phyloP scores from a whole-genome alignment of 768 basidiomycete species.

The Butyriboletus loyo region DNA sequence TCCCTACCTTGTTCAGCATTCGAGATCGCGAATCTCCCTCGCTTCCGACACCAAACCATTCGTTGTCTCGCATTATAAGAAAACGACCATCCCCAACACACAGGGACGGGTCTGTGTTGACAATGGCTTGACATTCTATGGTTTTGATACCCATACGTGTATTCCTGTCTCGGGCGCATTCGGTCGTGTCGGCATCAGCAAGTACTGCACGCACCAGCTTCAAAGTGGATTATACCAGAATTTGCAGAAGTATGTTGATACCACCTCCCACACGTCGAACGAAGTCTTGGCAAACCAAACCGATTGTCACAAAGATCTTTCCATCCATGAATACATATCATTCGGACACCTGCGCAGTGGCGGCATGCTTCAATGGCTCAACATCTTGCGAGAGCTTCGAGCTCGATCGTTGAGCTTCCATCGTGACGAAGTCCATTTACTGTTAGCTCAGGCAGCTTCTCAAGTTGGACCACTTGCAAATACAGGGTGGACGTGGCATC shows the following conservation, averaged over 20 bases:
- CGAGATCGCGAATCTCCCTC: constrained; percentile 20
- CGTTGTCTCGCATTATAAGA: constrained; percentile 12
- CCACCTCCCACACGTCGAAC: constrained; percentile 42
- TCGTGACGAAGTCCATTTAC: constrained; percentile 37
- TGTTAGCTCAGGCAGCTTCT: constrained; percentile 43
- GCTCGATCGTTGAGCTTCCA: constrained; percentile 38
- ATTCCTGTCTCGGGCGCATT: constrained; percentile 17
- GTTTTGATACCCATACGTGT: constrained; percentile 27
- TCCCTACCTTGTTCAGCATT: constrained; percentile 14
- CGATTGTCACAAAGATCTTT: constrained; percentile 39
- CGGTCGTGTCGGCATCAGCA: constrained; percentile 7
- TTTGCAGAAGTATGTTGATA: constrained; percentile 37
- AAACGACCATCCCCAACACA: constrained; percentile 11
- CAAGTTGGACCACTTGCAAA: constrained; percentile 38
- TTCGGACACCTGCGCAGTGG: constrained; percentile 48
- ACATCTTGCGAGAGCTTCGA: constrained; percentile 46
- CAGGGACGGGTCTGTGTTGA: constrained; percentile 25
- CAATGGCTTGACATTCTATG: constrained; percentile 31
- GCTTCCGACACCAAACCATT: constrained; percentile 25
- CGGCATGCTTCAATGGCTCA: constrained; percentile 46
- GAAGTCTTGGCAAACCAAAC: constrained; percentile 41
- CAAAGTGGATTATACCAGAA: constrained; percentile 30
- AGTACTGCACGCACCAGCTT: constrained; percentile 34
- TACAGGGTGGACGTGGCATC: constrained; percentile 37
- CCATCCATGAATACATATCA: constrained; percentile 43